Base-by-base conservation (phyloP, 2,329 filamentous ascomycete genomes). In the Helotiales sp. region DNA sequence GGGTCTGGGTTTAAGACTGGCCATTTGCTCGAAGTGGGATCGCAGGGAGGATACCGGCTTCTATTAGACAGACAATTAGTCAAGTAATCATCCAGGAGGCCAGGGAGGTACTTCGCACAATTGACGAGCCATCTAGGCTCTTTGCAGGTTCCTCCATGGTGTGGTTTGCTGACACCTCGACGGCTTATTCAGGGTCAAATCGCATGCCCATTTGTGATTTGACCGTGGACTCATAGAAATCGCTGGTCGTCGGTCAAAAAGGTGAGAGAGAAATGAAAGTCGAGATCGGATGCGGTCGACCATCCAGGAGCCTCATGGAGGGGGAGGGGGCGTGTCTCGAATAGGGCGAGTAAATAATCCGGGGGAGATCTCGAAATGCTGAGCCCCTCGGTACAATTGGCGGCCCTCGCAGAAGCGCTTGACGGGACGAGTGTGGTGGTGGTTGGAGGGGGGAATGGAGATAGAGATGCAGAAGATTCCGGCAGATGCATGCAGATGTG, bases 31-130 rank as follows among this genome's bases (percentile, higher is more conserved):
- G 78, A 95, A 96, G 74, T 91, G 89, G 70, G 91, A 92, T 69
- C 90, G 86, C 68, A 96, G 83, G 61, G 92, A 94, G 61, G 92
- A 96, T 60, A 96, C 92, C 28, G 93, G 91, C 82, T 89, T 92
- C 91, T 93, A 70, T 22, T 40, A 30, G n/a, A 28, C 3, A 61
- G 13, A n/a, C 11, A 30, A 43, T 70, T 58, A 71, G 68, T 64
- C 64, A 59, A 59, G 5, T 28, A 34, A n/a, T 49, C 7, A 50
- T 22, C 28, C 3, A 43, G 49, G 47, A 45, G 40, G 62, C 10
- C 15, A 20, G 22, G 13, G 15, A 65, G 15, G n/a, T 40, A 26
- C 22, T 26, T 79, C 88, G 79, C 79, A 92, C 90, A 74, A 94
- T 89, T 70, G 92, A 93, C 67, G 91, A 90, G 81, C 86, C 90